Base-by-base conservation (phyloP, 345 rosid species). In the Dipteronia dyeriana region DNA sequence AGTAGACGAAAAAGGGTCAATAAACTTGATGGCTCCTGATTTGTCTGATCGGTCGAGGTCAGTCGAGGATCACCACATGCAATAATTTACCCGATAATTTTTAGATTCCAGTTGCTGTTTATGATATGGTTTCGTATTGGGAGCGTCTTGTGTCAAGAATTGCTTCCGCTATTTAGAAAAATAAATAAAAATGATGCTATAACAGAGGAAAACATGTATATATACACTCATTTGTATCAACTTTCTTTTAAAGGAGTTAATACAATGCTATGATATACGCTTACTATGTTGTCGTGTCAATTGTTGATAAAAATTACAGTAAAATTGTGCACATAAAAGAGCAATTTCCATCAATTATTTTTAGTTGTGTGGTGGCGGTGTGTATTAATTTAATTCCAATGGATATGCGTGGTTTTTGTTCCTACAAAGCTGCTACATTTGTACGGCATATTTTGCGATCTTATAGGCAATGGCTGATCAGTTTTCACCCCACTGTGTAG, bases 281-380 rank as follows among this genome's bases (percentile, higher is more conserved):
- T 74, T 22, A 3, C 60, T 60, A 23, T 25, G 51, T 74, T 25
- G 34, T 31, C 17, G 34, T 31, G 68, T 63, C 45, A 45, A 20
- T 53, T 38, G 67, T 60, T 64, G 16, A 61, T 38, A 66, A 76
- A 75, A 80, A 19, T 63, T 70, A 80, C 72, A 65, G 12, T 25
- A 57, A 34, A 34, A 53, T 1, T 47, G 67, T 20, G 45, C 70
- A 74, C 51, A 67, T 64, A 47, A 34, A 76, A 9, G 68, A 59
- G 66, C 57, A 23, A 19, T 19, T 76, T 71, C 57, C 77, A 59
- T 66, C 78, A 65, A 70, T 23, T 79, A 63, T 38, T 70, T 38
- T 70, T 45, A 62, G 60, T 38, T 69, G 22, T 39, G 56, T 53
- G 56, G 2, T 79, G 70, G 38, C 4, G 38, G 38, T 34, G 38